Evolutionary conservation across 345 rosid genomes (phyloP), one percentile per base, ranked within the genome.

Genomic region (Linum usitatissimum): DNA sequence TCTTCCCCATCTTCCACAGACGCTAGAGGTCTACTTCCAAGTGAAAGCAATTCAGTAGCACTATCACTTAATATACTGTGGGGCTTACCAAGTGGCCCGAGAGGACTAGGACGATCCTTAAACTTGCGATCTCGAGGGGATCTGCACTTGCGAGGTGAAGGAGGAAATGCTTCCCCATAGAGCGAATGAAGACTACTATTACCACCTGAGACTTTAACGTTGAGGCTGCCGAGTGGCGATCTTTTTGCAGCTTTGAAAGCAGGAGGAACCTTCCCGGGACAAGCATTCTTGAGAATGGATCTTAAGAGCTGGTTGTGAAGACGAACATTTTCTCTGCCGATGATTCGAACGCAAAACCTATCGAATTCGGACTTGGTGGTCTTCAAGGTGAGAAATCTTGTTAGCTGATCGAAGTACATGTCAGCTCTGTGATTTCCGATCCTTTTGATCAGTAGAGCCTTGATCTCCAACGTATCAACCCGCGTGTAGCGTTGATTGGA

Each of bases 1-100:
- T 90, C 99, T 73, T 92, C 97, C 14, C 96, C 99, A 17, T 90
- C 99, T 69, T 92, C 99, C 55, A 83, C 92, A 4, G 98, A 91
- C 2, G 68, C 78, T 69, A 88, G 96, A 64, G 96, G 96, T 66
- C 90, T 83, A 71, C 95, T 92, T 12, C 94, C 94, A 1, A 83
- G 73, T 15, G 98, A 92, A 64, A 74, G 72, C 78, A 92, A 67
- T 55, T 89, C 93, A 2, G 90, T 80, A 30, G 91, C 83, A 74
- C 90, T 88, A 31, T 84, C 88, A 8, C 69, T 68, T 5, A 40
- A n/a, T 62, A 81, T 1, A 72, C 73, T 84, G 18, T 84, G 96
- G 62, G 96, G 85, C 78, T 88, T 91, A 65, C 91, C 96, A 30
- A 79, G 81, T 1, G 92, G 91, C 20, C 91, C 94, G 67, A 88